These are phyloP conservation scores for Suhomyces taliae DNA, from an alignment of 1,139 yeast genomes.

Conservation along the genomic window DNA sequence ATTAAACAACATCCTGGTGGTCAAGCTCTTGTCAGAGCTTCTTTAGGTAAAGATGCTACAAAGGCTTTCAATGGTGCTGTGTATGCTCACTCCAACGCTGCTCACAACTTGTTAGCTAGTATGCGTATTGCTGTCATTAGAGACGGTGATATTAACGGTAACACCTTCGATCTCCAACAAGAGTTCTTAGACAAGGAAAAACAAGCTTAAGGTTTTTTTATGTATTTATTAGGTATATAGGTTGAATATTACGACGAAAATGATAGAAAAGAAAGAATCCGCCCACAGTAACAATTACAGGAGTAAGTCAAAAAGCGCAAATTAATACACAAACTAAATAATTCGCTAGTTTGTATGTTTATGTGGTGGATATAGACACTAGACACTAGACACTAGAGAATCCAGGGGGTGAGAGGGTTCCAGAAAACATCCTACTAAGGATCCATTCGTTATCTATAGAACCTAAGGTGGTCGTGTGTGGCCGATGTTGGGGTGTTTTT, in stretches of 20 bases:
- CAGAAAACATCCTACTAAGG: no score
- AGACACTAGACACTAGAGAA: no score
- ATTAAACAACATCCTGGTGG: constrained; percentile 98
- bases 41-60: constrained; percentile 94
- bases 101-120: constrained; percentile 90
- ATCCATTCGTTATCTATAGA: no score
- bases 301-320: no score
- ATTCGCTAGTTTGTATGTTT: no score
- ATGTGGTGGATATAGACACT: no score
- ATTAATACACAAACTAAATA: no score
- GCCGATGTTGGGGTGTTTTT: no score
- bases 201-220: constrained; percentile 1
- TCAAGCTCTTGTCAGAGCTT: constrained; percentile 77
- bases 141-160: constrained; percentile 55
- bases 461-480: no score
- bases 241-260: neutral
- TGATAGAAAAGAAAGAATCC: neutral
- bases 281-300: no score
- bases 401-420: no score
- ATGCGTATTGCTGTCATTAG: constrained; percentile 93
- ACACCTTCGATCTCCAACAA: constrained; percentile 55
- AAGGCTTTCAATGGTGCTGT: constrained; percentile 98
- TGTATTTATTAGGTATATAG: constrained; percentile 4
- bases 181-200: constrained; percentile 49
- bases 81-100: constrained; percentile 95